Conservation (phyloP, 208 protist species). For the Trypanosoma boissoni region DNA sequence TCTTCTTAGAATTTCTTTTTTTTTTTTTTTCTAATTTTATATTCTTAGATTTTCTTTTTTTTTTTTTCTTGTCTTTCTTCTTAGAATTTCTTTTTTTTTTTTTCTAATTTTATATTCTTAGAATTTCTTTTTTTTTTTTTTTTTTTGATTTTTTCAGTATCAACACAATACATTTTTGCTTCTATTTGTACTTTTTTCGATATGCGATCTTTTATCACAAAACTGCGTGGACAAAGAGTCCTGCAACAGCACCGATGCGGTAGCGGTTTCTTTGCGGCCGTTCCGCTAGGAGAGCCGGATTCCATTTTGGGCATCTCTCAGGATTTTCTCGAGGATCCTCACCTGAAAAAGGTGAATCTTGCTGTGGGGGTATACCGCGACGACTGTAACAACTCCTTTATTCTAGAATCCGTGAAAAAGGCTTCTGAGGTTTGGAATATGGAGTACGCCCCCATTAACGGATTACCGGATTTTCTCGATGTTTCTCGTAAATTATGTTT, state of each 20-base stretch:
- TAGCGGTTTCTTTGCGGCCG: conserved; percentile 36
- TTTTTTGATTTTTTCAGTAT: conserved; percentile 8
- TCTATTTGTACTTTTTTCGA: neutral
- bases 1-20: conserved; percentile 1
- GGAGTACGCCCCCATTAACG: conserved; percentile 96
- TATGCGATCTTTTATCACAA: conserved; percentile 10
- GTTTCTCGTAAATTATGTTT: conserved; percentile 83
- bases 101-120: neutral
- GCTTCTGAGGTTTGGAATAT: conserved; percentile 50
- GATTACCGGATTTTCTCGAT: conserved; percentile 77
- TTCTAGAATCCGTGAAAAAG: conserved; percentile 90
- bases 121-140: conserved; percentile 1
- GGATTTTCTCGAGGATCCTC: conserved; percentile 65
- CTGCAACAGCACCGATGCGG: conserved; percentile 2
- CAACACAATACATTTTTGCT: neutral
- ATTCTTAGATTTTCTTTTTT: conserved; percentile 16
- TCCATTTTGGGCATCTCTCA: conserved; percentile 69
- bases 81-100: conserved; percentile 1
- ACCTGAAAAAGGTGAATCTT: conserved; percentile 94
- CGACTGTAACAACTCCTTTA: conserved; percentile 88
- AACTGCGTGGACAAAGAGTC: neutral
- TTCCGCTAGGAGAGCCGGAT: conserved; percentile 58
- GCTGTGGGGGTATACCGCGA: conserved; percentile 96
- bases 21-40: conserved; percentile 4
- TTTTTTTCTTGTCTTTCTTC: conserved; percentile 1